Conservation (phyloP, 2,329 filamentous ascomycete species). For the Trichothecium sympodiale region DNA sequence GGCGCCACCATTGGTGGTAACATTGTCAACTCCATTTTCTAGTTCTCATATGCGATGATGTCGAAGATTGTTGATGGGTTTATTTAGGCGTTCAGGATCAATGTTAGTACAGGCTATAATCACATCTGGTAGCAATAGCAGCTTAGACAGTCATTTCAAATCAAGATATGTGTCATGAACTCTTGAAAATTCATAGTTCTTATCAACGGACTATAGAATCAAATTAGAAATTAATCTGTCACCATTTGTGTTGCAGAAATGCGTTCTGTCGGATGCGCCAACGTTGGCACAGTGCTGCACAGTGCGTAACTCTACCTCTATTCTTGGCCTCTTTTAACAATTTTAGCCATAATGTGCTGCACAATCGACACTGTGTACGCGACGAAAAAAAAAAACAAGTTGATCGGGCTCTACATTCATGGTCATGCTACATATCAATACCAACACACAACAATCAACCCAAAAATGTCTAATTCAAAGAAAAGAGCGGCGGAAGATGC, state of each 20-base stretch:
- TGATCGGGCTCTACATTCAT: neutral
- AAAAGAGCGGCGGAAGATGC: constrained; percentile 46
- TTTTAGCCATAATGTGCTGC: neutral
- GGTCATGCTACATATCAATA: no score
- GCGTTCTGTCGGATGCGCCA: no score
- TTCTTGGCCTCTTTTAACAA: no score
- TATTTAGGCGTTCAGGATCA: neutral
- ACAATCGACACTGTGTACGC: neutral
- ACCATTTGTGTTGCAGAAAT: no score
- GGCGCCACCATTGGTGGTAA: constrained; percentile 85
- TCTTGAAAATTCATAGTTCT: no score
- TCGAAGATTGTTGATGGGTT: neutral
- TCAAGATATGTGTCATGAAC: no score
- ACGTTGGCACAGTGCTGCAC: no score
- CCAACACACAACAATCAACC: neutral
- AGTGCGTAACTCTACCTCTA: no score
- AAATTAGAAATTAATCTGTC: no score
- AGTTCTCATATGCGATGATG: constrained; percentile 2
- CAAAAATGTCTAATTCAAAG: constrained; percentile 29
- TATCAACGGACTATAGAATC: no score
- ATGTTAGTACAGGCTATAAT: no score
- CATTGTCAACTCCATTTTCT: constrained; percentile 86
- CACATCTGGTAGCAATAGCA: neutral
- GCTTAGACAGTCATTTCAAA: neutral
- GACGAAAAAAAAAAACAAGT: constrained; percentile 2